Base-by-base conservation (phyloP, 345 rosid genomes). In the Eucalyptus marginata region DNA sequence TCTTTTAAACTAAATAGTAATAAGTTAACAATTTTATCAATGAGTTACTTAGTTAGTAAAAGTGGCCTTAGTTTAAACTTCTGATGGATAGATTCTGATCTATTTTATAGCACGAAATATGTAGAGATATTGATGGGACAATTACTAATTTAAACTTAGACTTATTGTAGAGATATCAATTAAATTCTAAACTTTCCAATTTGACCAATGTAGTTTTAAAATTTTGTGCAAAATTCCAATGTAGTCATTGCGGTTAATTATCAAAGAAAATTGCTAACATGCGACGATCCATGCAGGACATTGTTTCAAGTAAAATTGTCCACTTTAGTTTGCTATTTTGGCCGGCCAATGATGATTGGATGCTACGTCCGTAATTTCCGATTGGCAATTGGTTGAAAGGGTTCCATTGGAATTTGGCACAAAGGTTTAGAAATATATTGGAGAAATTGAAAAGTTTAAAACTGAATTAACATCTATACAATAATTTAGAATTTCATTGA, bases 361-460 rank as follows among this genome's bases (percentile, higher is more conserved):
- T 7, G 33, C n/a, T 7, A 29, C 7, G 8, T 29, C 1, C 7
- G 3, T 13, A 59, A 13, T 62, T 62, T 62, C 2, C 0, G 1
- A 7, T 14, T 6, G 68, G 33, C 33, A 62, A 62, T 62, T 62
- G 33, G 4, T 0, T 13, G 33, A 29, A 62, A 29, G 68, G 68
- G n/a, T n/a, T 1, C 4, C 15, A 29, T 64, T 29, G 71, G 18
- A 64, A 64, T 29, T 29, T 29, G 10, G 36, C 17, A 5, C 5
- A 51, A 64, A 62, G 15, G 9, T 62, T 29, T 29, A 62, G 33
- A 62, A 29, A 5, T 62, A 13, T 13, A 29, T 59, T 59, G 33
- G 8, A 0, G 7, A 62, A 62, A 27, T 29, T 27, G 8, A 62
- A 62, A 62, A 62, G 0, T 29, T 62, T 51, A 16, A 51, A 16